Evolutionary conservation across 2,329 filamentous ascomycete genomes (phyloP), one percentile per base, ranked within the genome.

Genomic region (Chrysosporium keratinophilum): DNA sequence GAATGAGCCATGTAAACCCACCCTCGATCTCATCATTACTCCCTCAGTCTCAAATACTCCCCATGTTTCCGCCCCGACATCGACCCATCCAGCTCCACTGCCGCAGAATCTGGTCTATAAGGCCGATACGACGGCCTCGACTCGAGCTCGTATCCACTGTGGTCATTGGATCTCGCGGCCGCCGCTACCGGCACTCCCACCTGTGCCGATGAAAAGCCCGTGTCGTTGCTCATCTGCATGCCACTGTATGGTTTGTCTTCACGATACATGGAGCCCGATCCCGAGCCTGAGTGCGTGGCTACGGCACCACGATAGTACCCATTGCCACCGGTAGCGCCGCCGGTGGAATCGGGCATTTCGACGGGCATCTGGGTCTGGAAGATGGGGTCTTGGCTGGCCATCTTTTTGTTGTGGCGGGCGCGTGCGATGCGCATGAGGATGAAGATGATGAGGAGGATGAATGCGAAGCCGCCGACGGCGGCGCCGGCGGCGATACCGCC

Each of bases 401-500:
- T 12, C 15, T 40, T 46, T n/a, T 42, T 34, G 19, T 53, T 53
- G 20, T 34, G 19, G 7, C 19, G 40, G 2, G 43, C 17, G 14
- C 52, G 44, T 7, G 35, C 31, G 4, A 37, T 37, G 37, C 46
- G 46, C 35, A 54, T 37, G 20, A 44, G 34, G 28, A 54, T 10
- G 31, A 28, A 54, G 33, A 54, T 43, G 17, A 50, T 6, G 17
- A 44, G 14, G 3, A 54, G 33, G 31, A 35, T 23, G 17, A 54
- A 17, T n/a, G 40, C 12, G 12, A 54, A 44, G 15, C 34, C 37
- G 14, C 45, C 52, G 5, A 39, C 37, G 17, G 44, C 46, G 15
- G 46, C 42, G 12, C 52, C 52, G 19, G 40, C 52, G 28, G 34
- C 40, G n/a, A 54, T 54, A 37, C 52, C 52, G n/a, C 45, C 52